phyloP scores from a whole-genome alignment of 148 eudicot species.

The Limonium bicolor region DNA sequence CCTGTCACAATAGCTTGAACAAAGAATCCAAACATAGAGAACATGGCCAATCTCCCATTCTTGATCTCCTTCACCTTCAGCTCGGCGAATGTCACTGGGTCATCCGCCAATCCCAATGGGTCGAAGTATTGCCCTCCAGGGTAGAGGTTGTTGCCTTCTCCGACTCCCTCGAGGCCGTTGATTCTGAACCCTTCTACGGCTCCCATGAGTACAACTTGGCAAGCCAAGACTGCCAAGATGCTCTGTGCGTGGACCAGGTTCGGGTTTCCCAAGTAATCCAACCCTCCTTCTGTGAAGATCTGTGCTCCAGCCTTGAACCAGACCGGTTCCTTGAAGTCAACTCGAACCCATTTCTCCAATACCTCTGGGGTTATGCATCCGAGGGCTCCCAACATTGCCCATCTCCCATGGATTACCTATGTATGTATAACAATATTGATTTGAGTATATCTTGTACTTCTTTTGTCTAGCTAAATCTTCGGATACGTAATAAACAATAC shows the following conservation, averaged over 20 bases:
- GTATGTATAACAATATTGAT: neutral
- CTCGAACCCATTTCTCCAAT: conserved; percentile 62
- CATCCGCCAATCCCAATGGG: conserved; percentile 73
- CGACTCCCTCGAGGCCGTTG: conserved; percentile 63
- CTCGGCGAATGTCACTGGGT: conserved; percentile 71
- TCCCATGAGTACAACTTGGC: conserved; percentile 71
- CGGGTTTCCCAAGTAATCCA: conserved; percentile 82
- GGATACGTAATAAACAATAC: no score
- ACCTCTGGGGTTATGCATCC: conserved; percentile 83
- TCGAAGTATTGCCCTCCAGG: conserved; percentile 78
- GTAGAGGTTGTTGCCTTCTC: conserved; percentile 72
- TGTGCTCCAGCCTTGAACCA: conserved; percentile 93
- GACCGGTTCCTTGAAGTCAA: conserved; percentile 71
- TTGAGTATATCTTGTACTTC: no score
- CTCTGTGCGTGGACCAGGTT: conserved; percentile 84
- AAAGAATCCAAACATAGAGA: conserved; percentile 84
- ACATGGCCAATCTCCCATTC: conserved; percentile 79
- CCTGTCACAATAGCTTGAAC: conserved; percentile 81
- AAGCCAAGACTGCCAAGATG: conserved; percentile 60
- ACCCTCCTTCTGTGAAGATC: conserved; percentile 75
- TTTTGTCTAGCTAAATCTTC: no score
- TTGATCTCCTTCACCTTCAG: conserved; percentile 83
- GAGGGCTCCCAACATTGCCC: conserved; percentile 88
- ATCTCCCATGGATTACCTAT: conserved; percentile 73
- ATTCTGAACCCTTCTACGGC: conserved; percentile 78